Evolutionary conservation across 2,329 filamentous ascomycete genomes (phyloP).

Genomic region (Emmonsiellopsis sp.): DNA sequence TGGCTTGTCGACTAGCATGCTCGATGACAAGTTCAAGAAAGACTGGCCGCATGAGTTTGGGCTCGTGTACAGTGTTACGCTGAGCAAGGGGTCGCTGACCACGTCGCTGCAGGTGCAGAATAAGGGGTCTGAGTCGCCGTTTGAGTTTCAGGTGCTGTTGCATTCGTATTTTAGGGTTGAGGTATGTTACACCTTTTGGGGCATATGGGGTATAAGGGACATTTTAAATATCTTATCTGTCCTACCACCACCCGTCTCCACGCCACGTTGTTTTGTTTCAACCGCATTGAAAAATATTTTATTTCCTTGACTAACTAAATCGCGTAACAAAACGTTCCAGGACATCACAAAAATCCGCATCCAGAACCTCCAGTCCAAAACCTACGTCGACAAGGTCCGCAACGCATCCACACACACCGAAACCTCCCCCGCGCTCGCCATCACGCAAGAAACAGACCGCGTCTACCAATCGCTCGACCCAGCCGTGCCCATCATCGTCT

Average conservation of each 20-base stretch:
- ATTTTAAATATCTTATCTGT: not conserved
- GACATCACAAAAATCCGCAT: conserved; percentile 68
- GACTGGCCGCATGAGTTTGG: conserved; percentile 83
- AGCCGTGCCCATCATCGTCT: conserved; percentile 25
- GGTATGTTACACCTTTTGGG: conserved; percentile 42
- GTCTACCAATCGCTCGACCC: conserved; percentile 65
- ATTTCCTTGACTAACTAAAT: not conserved
- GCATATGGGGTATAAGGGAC: not conserved
- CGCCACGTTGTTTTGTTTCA: not conserved
- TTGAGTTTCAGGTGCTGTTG: conserved; percentile 84
- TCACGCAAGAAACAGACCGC: conserved; percentile 75
- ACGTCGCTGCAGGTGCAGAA: conserved; percentile 85
- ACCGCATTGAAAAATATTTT: too few species aligned
- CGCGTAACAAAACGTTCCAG: conserved; percentile 34
- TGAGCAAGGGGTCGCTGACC: conserved; percentile 63
- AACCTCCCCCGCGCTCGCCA: conserved; percentile 53
- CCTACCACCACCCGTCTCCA: not conserved
- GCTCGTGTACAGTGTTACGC: conserved; percentile 84
- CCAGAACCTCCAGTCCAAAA: conserved; percentile 63
- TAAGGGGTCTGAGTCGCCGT: conserved; percentile 61
- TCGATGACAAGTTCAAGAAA: conserved; percentile 58
- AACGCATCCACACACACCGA: conserved; percentile 55
- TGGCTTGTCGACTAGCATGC: conserved; percentile 65
- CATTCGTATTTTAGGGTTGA: conserved; percentile 82
- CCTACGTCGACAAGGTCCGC: conserved; percentile 76